A percentile compares a stretch with the other conserved stretches of the same genome.
phyloP scores from a whole-genome alignment of 768 basidiomycete species.

The Mycena capillaripes region DNA sequence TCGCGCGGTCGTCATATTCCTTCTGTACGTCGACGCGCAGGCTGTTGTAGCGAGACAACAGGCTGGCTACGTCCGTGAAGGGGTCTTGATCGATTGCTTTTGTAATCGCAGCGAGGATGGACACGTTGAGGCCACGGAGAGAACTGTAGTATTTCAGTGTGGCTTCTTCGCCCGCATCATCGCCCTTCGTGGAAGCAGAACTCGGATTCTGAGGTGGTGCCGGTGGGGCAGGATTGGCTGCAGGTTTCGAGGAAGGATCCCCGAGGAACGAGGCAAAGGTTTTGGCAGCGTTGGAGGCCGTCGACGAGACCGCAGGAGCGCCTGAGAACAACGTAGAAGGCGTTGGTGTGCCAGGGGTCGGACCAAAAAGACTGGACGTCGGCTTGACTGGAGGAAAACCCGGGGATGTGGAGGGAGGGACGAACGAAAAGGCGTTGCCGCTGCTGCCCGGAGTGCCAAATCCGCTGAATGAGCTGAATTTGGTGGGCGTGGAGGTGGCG shows the following conservation, averaged over 20 bases:
- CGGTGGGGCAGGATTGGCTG: constrained; percentile 12
- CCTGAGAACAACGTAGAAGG: constrained; percentile 37
- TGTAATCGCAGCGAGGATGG: constrained; percentile 70
- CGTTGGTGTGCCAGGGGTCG: constrained; percentile 28
- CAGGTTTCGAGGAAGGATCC: constrained; percentile 21
- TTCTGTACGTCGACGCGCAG: constrained; percentile 68
- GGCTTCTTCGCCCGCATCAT: constrained; percentile 41
- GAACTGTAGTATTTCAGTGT: constrained; percentile 73
- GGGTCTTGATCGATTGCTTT: constrained; percentile 77
- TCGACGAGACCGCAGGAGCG: constrained; percentile 47
- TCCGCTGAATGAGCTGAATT: constrained; percentile 66
- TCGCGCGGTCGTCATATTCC: constrained; percentile 61
- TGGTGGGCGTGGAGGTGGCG: constrained; percentile 52
- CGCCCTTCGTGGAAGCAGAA: constrained; percentile 32
- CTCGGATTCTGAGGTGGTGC: constrained; percentile 15
- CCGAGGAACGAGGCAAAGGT: constrained; percentile 64
- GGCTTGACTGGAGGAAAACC: constrained; percentile 33
- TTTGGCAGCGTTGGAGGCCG: constrained; percentile 63
- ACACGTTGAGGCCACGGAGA: constrained; percentile 82
- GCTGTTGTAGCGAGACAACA: constrained; percentile 72
- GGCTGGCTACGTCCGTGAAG: constrained; percentile 71
- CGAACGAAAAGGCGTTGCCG: constrained; percentile 57
- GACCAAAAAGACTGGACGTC: constrained; percentile 25
- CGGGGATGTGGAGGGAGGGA: constrained; percentile 45
- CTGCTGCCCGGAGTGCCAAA: constrained; percentile 57